A percentile compares a stretch with the other conserved stretches of the same genome.
These are phyloP conservation scores for Dactylonectria estremocensis DNA, from an alignment of 2,329 filamentous ascomycete species.

Conservation along the genomic window DNA sequence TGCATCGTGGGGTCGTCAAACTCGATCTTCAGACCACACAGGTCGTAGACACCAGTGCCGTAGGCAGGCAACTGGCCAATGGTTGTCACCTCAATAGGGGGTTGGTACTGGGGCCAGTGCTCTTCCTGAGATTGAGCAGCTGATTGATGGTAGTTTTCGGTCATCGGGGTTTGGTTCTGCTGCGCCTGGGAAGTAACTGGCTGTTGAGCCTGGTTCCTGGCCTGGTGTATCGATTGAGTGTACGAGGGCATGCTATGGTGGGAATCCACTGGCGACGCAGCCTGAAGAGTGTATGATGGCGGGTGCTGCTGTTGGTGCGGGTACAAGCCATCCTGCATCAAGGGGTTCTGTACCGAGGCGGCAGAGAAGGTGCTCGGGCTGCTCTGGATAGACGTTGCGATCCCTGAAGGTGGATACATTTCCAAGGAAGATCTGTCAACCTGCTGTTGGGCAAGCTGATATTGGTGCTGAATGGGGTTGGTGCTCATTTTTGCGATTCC, in stretches of 20 bases:
- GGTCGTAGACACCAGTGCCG: slow-evolving; percentile 65
- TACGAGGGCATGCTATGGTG: slow-evolving; percentile 60
- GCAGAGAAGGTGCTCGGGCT: slow-evolving; percentile 73
- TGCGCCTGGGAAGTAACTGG: slow-evolving; percentile 54
- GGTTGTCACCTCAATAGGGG: slow-evolving; percentile 70
- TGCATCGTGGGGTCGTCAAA: slow-evolving; percentile 72
- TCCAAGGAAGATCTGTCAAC: slow-evolving; percentile 64
- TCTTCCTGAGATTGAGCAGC: slow-evolving; percentile 61
- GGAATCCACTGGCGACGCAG: slow-evolving; percentile 64
- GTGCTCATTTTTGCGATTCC: slow-evolving; percentile 75
- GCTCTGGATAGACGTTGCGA: slow-evolving; percentile 68
- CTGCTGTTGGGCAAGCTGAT: slow-evolving; percentile 66
- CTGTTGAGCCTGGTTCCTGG: slow-evolving; percentile 53
- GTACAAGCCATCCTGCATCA: slow-evolving; percentile 70
- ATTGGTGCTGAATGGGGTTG: slow-evolving; percentile 63
- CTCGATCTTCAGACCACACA: slow-evolving; percentile 70
- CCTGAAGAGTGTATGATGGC: slow-evolving; percentile 64
- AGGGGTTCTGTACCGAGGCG: slow-evolving; percentile 67
- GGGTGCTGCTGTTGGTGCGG: slow-evolving; percentile 67
- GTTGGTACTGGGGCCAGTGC: slow-evolving; percentile 72
- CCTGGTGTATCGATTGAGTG: slow-evolving; percentile 58
- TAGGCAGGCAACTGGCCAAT: slow-evolving; percentile 68
- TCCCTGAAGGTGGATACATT: slow-evolving; percentile 65
- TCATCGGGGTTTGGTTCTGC: slow-evolving; percentile 40
- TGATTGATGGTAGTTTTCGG: slow-evolving; percentile 55